Conservation (phyloP, 768 basidiomycete species). For the Naganishia kalamii region DNA sequence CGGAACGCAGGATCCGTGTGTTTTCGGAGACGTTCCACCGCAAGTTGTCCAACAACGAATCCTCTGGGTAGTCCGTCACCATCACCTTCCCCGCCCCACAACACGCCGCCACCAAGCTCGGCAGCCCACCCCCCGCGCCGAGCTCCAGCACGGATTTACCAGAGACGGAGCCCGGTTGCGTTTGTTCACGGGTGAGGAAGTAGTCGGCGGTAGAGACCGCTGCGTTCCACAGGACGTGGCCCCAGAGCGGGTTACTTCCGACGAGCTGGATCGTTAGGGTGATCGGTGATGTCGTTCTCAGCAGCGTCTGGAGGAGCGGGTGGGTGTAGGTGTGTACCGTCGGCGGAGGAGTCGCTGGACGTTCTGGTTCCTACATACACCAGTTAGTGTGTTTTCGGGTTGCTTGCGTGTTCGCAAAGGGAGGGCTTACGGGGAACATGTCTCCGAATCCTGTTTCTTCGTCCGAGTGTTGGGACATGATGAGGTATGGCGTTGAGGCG, state of each 20-base stretch:
- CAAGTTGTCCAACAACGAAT: conserved; percentile 67
- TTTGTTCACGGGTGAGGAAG: conserved; percentile 31
- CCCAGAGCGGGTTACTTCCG: conserved; percentile 43
- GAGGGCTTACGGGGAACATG: conserved; percentile 33
- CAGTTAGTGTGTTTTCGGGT: background rate
- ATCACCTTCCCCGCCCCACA: conserved; percentile 69
- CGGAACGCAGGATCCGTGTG: conserved; percentile 36
- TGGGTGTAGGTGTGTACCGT: conserved; percentile 21
- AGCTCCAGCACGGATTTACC: conserved; percentile 66
- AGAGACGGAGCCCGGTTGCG: conserved; percentile 33
- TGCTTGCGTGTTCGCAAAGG: background rate
- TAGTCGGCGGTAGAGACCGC: conserved; percentile 22
- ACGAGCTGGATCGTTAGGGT: conserved; percentile 30
- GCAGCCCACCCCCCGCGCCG: conserved; percentile 87
- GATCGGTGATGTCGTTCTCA: background rate
- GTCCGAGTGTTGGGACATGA: background rate
- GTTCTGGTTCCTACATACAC: conserved; percentile 35
- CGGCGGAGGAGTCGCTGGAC: conserved; percentile 35
- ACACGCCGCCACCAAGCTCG: conserved; percentile 66
- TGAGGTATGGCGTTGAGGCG: background rate
- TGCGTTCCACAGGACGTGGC: conserved; percentile 36
- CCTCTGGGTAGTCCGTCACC: conserved; percentile 88
- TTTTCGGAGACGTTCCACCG: conserved; percentile 62
- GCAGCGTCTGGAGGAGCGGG: conserved; percentile 1
- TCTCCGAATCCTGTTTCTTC: conserved; percentile 36